Percentiles rank a stretch among this genome's conserved stretches.
These are phyloP conservation scores for Aplosporella prunicola DNA, from an alignment of 2,329 filamentous ascomycete species.

Conservation along the genomic window DNA sequence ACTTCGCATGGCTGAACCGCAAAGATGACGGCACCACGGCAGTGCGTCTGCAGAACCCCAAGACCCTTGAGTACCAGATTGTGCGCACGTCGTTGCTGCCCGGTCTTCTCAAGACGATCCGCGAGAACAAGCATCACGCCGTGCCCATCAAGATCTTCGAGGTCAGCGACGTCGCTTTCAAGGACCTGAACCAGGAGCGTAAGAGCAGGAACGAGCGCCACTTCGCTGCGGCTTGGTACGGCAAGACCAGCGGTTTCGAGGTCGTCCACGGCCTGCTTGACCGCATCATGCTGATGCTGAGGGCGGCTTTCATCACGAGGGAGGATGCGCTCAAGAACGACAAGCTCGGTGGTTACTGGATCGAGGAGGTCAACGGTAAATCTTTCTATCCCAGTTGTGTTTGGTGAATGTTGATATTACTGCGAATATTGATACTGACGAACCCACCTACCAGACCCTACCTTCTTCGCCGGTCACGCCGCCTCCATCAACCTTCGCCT, in stretches of 20 bases:
- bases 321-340: constrained; percentile 56
- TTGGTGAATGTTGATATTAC: background rate
- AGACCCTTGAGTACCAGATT: constrained; percentile 87
- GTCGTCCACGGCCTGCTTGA: constrained; percentile 90
- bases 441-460: constrained; percentile 49
- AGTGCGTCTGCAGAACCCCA: constrained; percentile 81
- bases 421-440: background rate
- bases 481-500: constrained; percentile 74
- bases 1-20: constrained; percentile 90
- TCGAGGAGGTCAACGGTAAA: constrained; percentile 75
- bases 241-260: constrained; percentile 90
- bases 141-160: constrained; percentile 91
- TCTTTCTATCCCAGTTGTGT: constrained; percentile 9
- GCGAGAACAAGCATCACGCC: constrained; percentile 82
- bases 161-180: constrained; percentile 83
- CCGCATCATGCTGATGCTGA: constrained; percentile 85
- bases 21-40: constrained; percentile 77
- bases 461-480: constrained; percentile 84
- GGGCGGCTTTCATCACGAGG: constrained; percentile 65
- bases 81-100: constrained; percentile 80
- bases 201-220: constrained; percentile 87
- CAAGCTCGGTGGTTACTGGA: constrained; percentile 71
- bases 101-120: constrained; percentile 83
- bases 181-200: constrained; percentile 71
- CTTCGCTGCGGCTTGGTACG: constrained; percentile 93